Evolutionary conservation across 164 flowering plant species (phyloP), one percentile per base, ranked within the genome.

Genomic region (Aristolochia fimbriata): DNA sequence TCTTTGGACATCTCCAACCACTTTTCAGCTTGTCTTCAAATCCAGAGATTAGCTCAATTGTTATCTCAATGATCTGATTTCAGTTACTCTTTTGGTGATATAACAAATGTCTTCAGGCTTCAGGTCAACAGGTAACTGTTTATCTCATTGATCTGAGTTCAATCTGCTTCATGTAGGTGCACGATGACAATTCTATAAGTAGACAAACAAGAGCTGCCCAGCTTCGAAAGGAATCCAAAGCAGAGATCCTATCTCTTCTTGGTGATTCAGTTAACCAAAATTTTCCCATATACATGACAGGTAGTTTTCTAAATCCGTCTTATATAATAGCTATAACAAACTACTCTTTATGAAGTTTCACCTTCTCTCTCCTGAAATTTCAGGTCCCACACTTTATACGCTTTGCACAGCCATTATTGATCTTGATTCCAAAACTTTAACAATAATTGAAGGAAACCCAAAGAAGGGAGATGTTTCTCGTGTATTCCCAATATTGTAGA

Each of bases 231-330:
- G 58, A 64, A 60, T 74, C 84, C 58, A 82, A 78, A 77, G 60
- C 65, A 9, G 88, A 87, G 47, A 79, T 84, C 72, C 75, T 83
- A 57, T 73, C 80, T 33, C 74, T 91, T 58, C 84, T 84, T 22
- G 92, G 88, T 62, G 85, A 87, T 68, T 64, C 55, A 25, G 57
- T 74, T 5, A 76, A 87, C 56, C 31, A 31, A 47, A 73, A 64
- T 47, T 83, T 78, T 63, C 91, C 93, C 16, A 89, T 89, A 47
- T 86, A 83, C 79, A 84, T 83, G 91, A 72, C 73, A 76, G 91
- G 93, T 86, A 74, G 9, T 30, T 4, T 51, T 2, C n/a, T 23
- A 15, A 16, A 16, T n/a, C 21, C 6, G n/a, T 52, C 17, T 22
- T 23, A 23, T 23, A 23, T 23, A 17, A 11, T 52, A 4, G 15